Evolutionary conservation across 139 green algal genomes (phyloP).

Genomic region (Tetraselmis chui): DNA sequence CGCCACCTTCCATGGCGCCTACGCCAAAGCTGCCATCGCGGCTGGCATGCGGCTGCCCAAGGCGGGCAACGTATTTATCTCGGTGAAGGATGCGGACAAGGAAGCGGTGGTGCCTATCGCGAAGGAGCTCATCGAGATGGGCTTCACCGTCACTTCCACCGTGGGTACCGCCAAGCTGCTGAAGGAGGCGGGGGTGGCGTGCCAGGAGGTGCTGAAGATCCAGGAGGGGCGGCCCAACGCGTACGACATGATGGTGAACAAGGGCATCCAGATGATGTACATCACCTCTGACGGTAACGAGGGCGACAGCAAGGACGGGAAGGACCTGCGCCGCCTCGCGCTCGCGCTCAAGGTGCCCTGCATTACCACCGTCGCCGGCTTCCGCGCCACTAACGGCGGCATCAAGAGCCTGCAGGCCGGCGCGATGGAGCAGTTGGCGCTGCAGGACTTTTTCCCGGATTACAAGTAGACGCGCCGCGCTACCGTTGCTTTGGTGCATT

Average conservation of each 20-base stretch:
- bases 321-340: conserved; percentile 82
- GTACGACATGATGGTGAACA: conserved; percentile 71
- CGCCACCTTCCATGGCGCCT: conserved; percentile 80
- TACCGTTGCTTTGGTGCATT: too few relatives aligned
- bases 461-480: conserved; percentile 10
- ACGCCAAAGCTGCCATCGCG: conserved; percentile 93
- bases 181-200: conserved; percentile 43
- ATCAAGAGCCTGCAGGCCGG: conserved; percentile 70
- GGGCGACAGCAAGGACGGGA: conserved; percentile 83
- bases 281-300: conserved; percentile 85
- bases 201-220: conserved; percentile 87
- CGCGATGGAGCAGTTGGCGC: conserved; percentile 67
- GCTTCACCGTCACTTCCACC: conserved; percentile 83
- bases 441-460: conserved; percentile 75
- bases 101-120: conserved; percentile 67
- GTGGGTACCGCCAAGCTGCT: conserved; percentile 69
- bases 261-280: conserved; percentile 85
- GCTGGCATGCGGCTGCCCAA: conserved; percentile 77
- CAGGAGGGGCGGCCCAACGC: conserved; percentile 91
- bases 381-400: conserved; percentile 71
- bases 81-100: conserved; percentile 90
- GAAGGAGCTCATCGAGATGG: conserved; percentile 72
- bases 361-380: conserved; percentile 90
- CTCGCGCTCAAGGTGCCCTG: conserved; percentile 85
- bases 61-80: conserved; percentile 81